Evolutionary conservation across 2,329 filamentous ascomycete genomes (phyloP), one percentile per base, ranked within the genome.

Genomic region (Helotiales sp.): DNA sequence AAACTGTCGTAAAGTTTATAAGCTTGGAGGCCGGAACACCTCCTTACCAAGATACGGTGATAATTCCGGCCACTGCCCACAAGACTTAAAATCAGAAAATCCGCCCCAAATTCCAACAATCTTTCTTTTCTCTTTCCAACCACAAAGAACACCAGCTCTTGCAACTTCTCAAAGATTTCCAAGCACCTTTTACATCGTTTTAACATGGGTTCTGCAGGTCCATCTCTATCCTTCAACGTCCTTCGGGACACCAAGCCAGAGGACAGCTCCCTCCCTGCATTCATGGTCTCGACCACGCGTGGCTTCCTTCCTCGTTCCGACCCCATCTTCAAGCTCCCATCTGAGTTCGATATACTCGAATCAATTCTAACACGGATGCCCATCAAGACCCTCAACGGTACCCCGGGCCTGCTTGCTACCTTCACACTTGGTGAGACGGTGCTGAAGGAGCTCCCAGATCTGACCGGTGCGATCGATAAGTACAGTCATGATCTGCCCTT

Each of bases 381-480:
- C 25, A 87, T 96, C 72, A 84, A 84, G 76, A 95, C 84, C 51
- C 75, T 81, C 8, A 84, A 87, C 58, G 92, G 92, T 1, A 78
- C 81, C 33, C 87, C 91, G 0, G 93, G 93, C 19, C 82, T 96
- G 6, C 82, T 97, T 48, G 91, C 90, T 19, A 81, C 78, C 12
- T 88, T 84, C 71, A 81, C 83, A 68, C 84, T 97, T 13, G 93
- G 92, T 13, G 85, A 87, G 36, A 83, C 85, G n/a, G 85, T 96
- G 46, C 76, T 88, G 62, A 77, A 78, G n/a, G 85, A 86, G 61
- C 82, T 97, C 48, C 88, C 90, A 15, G 90, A 96, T 73, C 79
- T 96, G 48, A 90, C 88, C 1, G 79, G 79, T 5, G 80, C 84
- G 64, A 81, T 96, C 57, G 88, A 95, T 68, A 84, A 85, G 73